These are phyloP conservation scores for Colletotrichum echinochloae DNA, from an alignment of 2,329 filamentous ascomycete genomes.

Conservation along the genomic window DNA sequence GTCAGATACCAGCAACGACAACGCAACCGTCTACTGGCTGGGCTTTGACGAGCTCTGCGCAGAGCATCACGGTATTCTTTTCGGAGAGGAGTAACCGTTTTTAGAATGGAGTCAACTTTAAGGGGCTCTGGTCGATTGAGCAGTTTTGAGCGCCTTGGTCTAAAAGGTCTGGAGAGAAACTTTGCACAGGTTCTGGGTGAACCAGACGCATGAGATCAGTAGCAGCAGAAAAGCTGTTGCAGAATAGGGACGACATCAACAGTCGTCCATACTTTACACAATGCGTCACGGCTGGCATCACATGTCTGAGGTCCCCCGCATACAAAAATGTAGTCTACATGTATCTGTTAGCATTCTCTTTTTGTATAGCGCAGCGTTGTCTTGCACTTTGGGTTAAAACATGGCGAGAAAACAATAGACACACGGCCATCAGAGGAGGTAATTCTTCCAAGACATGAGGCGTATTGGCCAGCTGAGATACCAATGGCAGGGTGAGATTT, in stretches of 20 bases:
- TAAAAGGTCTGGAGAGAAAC: slow-evolving; percentile 25
- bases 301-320: slow-evolving; percentile 24
- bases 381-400: slow-evolving; percentile 7
- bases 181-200: slow-evolving; percentile 12
- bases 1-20: slow-evolving; percentile 40
- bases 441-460: neutral
- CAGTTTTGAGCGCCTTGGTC: slow-evolving; percentile 19
- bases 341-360: neutral
- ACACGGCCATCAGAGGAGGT: neutral
- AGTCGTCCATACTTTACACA: slow-evolving; percentile 2
- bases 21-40: slow-evolving; percentile 36
- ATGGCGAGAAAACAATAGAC: slow-evolving; percentile 31
- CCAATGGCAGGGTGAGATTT: neutral
- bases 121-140: neutral
- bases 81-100: slow-evolving; percentile 33
- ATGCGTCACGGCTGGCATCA: slow-evolving; percentile 30
- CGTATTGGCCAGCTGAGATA: neutral
- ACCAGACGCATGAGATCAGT: slow-evolving; percentile 22
- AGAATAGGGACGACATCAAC: neutral
- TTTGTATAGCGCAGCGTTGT: slow-evolving; percentile 19
- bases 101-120: neutral
- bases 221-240: slow-evolving; percentile 19
- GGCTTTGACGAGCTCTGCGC: slow-evolving; percentile 39
- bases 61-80: slow-evolving; percentile 34
- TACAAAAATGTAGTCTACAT: slow-evolving; percentile 25